Evolutionary conservation across 208 protist genomes (phyloP), one percentile per base, ranked within the genome.

Genomic region (Acanthamoeba healyi): DNA sequence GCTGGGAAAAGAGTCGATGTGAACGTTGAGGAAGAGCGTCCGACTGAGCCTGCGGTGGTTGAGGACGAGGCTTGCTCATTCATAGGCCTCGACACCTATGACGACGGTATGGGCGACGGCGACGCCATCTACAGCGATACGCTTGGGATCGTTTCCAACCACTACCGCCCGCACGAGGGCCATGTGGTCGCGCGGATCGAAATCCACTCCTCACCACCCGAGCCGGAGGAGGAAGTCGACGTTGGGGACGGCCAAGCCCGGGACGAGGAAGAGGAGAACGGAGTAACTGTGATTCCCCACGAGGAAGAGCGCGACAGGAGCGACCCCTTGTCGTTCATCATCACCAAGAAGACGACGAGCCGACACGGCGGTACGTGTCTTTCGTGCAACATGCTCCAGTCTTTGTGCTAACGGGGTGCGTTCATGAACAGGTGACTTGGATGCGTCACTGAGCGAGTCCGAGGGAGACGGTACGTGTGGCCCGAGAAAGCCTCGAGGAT

Each of bases 281-380:
- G 15, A 24, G 61, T 70, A 0, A 70, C 29, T 7, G 61, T 36
- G 61, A 70, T 70, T 70, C 61, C 29, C 15, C 29, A 70, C 9
- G 61, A 70, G 29, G 61, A 70, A 24, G 29, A 70, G 61, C 29
- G 29, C 61, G 22, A 24, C 29, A n/a, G n/a, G 22, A 34, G 61
- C 29, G 61, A 70, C 29, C 61, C 61, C n/a, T 34, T 70, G 22
- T 70, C 61, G 19, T 70, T 70, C 61, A 70, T 70, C 29, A 70
- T 70, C 61, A 70, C 61, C 22, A 70, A 70, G 61, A 10, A 24
- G 22, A n/a, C 15, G 19, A 10, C 9, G 22, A 12, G 9, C 14
- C n/a, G 61, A 10, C 22, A 10, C 61, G 10, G 19, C 22, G 61
- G 22, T 61, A 24, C 29, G 61, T 70, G 22, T 70, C 5, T 67